Conservation (phyloP, 2,329 filamentous ascomycete genomes). For the Penicillium sp. region DNA sequence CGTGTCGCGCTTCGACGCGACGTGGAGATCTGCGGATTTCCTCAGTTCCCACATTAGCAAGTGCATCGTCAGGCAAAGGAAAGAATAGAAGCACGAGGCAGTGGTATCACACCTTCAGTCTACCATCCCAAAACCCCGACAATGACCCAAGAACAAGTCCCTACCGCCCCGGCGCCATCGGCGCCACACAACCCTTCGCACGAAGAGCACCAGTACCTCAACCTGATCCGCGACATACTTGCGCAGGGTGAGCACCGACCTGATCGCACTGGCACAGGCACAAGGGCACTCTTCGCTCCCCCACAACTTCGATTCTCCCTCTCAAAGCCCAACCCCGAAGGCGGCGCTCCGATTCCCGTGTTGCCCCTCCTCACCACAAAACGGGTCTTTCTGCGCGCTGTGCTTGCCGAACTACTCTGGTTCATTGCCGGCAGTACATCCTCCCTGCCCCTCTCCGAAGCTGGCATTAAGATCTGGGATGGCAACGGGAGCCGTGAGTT, state of each 20-base stretch:
- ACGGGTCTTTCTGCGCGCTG: slow-evolving; percentile 86
- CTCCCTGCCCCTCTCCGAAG: slow-evolving; percentile 69
- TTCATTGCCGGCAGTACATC: slow-evolving; percentile 85
- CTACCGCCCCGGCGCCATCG: slow-evolving; percentile 8
- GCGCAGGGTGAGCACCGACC: slow-evolving; percentile 80
- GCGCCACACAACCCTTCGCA: slow-evolving; percentile 49
- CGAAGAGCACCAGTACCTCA: slow-evolving; percentile 92
- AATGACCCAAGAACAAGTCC: slow-evolving; percentile 25
- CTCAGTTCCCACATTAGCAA: background rate
- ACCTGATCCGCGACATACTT: slow-evolving; percentile 82
- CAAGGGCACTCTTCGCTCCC: slow-evolving; percentile 83
- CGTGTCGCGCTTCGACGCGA: slow-evolving; percentile 16
- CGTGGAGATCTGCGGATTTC: no score
- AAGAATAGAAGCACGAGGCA: slow-evolving; percentile 2
- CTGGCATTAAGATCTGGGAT: slow-evolving; percentile 96
- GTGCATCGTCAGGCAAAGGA: background rate
- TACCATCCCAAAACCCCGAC: background rate
- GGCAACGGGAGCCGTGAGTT: slow-evolving; percentile 90
- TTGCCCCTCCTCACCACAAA: slow-evolving; percentile 96
- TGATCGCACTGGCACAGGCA: slow-evolving; percentile 92
- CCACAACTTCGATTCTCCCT: slow-evolving; percentile 82
- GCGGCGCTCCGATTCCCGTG: slow-evolving; percentile 55
- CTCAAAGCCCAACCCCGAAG: slow-evolving; percentile 52
- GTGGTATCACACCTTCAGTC: no score
- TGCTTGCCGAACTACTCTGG: slow-evolving; percentile 92